phyloP scores from a whole-genome alignment of 179 eudicot species.

The Gypsophila paniculata region DNA sequence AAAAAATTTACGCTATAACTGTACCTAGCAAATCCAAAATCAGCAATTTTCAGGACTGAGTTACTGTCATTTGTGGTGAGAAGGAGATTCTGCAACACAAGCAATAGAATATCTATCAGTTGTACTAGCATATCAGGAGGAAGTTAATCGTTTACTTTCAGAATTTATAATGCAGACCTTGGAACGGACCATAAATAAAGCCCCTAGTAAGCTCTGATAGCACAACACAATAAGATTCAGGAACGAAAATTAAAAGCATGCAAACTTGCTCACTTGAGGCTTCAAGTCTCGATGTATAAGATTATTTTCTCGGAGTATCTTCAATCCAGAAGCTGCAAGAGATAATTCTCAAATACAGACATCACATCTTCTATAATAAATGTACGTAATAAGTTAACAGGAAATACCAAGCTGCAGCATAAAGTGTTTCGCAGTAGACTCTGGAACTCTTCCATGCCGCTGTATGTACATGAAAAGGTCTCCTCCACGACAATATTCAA shows the following conservation, averaged over 20 bases:
- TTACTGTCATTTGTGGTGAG: constrained; percentile 54
- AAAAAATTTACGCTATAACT: background rate
- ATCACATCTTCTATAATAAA: constrained; percentile 6
- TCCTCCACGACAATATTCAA: constrained; percentile 94
- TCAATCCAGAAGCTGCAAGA: constrained; percentile 66
- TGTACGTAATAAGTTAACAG: background rate
- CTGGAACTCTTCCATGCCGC: constrained; percentile 74
- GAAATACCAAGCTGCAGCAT: constrained; percentile 83
- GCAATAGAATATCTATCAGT: constrained; percentile 10
- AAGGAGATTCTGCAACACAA: constrained; percentile 68
- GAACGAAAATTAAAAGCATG: background rate
- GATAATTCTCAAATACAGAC: constrained; percentile 21
- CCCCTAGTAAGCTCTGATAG: background rate
- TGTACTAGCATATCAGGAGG: background rate
- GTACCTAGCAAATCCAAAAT: constrained; percentile 83
- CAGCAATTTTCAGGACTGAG: constrained; percentile 82
- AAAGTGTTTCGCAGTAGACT: constrained; percentile 77
- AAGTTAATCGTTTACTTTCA: background rate
- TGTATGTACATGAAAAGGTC: constrained; percentile 77
- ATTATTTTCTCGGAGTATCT: constrained; percentile 69
- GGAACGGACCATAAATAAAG: background rate
- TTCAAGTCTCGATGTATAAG: constrained; percentile 82
- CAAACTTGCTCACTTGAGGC: constrained; percentile 54
- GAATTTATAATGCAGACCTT: background rate
- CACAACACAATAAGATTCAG: background rate